phyloP scores from a whole-genome alignment of 2,329 filamentous ascomycete species.

The Sporothrix mexicana region DNA sequence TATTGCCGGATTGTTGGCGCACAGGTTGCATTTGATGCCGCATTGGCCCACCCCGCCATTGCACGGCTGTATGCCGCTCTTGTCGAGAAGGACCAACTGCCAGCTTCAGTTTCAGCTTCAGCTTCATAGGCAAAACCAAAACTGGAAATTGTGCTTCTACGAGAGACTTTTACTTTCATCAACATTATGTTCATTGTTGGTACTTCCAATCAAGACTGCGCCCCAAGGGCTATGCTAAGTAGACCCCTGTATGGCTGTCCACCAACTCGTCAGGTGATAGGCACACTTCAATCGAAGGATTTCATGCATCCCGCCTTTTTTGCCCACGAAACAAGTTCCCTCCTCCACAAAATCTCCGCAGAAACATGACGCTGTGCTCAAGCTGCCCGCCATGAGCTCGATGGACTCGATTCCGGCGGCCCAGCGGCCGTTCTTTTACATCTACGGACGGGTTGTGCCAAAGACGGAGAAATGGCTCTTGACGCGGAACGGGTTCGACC shows the following conservation, averaged over 20 bases:
- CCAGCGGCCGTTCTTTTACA: constrained; percentile 1
- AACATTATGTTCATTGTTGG: too few species aligned
- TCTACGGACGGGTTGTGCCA: not conserved
- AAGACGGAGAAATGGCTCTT: constrained; percentile 19
- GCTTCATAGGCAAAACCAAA: too few species aligned
- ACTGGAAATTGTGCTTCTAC: too few species aligned
- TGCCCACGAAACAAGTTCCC: not conserved
- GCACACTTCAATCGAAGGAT: not conserved
- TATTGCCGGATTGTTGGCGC: not conserved
- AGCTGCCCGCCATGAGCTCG: not conserved
- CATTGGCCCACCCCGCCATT: constrained; percentile 2
- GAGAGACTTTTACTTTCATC: too few species aligned
- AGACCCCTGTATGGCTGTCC: not conserved
- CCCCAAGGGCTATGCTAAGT: not conserved
- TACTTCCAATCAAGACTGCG: too few species aligned
- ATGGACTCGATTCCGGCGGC: constrained; percentile 4
- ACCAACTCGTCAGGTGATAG: not conserved
- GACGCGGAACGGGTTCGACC: not conserved
- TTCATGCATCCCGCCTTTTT: not conserved
- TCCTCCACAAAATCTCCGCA: not conserved
- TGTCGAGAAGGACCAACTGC: not conserved
- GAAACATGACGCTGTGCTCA: not conserved
- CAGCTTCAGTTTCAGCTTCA: too few species aligned
- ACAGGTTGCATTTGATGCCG: constrained; percentile 1
- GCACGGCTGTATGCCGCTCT: not conserved